phyloP scores from a whole-genome alignment of 208 protist genomes.

The Herpetomonas samuelpessoai region DNA sequence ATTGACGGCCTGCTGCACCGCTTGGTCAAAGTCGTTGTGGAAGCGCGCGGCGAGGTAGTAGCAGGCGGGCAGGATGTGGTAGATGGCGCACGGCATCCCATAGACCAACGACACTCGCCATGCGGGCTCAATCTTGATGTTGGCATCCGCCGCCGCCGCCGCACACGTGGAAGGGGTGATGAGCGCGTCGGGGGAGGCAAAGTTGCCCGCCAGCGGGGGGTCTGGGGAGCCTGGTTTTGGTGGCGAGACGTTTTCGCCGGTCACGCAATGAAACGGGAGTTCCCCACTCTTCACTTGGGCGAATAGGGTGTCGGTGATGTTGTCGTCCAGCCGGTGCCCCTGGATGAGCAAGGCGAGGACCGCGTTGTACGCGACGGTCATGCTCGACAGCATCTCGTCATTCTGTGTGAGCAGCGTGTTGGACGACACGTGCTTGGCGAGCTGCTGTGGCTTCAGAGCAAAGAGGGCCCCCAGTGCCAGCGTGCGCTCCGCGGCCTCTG shows the following conservation, averaged over 20 bases:
- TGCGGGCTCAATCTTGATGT: slow-evolving; percentile 30
- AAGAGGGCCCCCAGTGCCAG: slow-evolving; percentile 24
- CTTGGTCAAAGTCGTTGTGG: slow-evolving; percentile 26
- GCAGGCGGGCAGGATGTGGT: slow-evolving; percentile 30
- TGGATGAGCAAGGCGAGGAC: slow-evolving; percentile 25
- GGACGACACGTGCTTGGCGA: slow-evolving; percentile 19
- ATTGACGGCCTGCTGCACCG: slow-evolving; percentile 31
- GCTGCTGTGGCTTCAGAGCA: slow-evolving; percentile 10
- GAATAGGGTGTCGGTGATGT: slow-evolving; percentile 23
- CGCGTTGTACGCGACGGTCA: slow-evolving; percentile 36
- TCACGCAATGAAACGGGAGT: slow-evolving; percentile 31
- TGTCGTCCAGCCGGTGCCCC: slow-evolving; percentile 18
- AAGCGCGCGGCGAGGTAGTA: slow-evolving; percentile 42
- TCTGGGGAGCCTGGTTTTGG: slow-evolving; percentile 17
- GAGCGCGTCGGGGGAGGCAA: slow-evolving; percentile 30
- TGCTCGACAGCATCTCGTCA: slow-evolving; percentile 31
- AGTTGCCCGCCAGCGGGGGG: slow-evolving; percentile 23
- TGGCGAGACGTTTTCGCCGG: slow-evolving; percentile 12
- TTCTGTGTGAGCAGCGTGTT: slow-evolving; percentile 28
- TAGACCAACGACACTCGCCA: slow-evolving; percentile 26
- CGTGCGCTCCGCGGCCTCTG: slow-evolving; percentile 27
- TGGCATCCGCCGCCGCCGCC: slow-evolving; percentile 15
- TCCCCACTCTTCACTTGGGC: slow-evolving; percentile 20
- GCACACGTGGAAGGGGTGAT: slow-evolving; percentile 33
- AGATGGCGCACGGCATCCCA: slow-evolving; percentile 32